These are phyloP conservation scores for Wallacemonas sp. DNA, from an alignment of 208 protist species.

Conservation along the genomic window DNA sequence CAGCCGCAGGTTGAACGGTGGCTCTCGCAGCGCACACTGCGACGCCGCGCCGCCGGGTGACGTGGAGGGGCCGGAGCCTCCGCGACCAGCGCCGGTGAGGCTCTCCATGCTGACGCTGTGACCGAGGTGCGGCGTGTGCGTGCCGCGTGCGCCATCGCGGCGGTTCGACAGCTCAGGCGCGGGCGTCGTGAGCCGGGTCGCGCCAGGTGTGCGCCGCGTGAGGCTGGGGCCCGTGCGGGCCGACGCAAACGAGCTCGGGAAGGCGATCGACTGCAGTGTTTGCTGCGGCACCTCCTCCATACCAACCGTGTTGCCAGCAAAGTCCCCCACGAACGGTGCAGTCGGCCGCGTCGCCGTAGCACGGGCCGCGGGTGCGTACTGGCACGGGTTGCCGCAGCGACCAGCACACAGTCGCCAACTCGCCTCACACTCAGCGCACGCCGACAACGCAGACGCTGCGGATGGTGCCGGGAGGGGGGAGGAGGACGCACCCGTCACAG, in stretches of 20 bases:
- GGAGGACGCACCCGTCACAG: not conserved
- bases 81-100: not conserved
- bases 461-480: not conserved
- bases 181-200: not conserved
- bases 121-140: not conserved
- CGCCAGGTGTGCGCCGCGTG: slow-evolving; percentile 17
- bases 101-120: slow-evolving; percentile 9
- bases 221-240: slow-evolving; percentile 23
- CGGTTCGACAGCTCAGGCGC: slow-evolving; percentile 9
- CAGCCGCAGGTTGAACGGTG: slow-evolving; percentile 53
- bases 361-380: too few relatives aligned
- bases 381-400: not conserved
- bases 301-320: slow-evolving; percentile 24
- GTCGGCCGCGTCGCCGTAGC: too few relatives aligned
- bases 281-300: slow-evolving; percentile 73
- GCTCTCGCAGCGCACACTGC: slow-evolving; percentile 12
- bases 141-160: not conserved
- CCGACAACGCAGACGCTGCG: not conserved
- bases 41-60: not conserved
- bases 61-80: not conserved
- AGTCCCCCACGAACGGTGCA: slow-evolving; percentile 32
- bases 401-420: not conserved
- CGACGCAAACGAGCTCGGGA: slow-evolving; percentile 54
- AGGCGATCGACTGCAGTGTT: slow-evolving; percentile 69
- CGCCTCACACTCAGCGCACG: not conserved